Conservation (phyloP, 768 basidiomycete genomes). For the Kwoniella dejecticola region DNA sequence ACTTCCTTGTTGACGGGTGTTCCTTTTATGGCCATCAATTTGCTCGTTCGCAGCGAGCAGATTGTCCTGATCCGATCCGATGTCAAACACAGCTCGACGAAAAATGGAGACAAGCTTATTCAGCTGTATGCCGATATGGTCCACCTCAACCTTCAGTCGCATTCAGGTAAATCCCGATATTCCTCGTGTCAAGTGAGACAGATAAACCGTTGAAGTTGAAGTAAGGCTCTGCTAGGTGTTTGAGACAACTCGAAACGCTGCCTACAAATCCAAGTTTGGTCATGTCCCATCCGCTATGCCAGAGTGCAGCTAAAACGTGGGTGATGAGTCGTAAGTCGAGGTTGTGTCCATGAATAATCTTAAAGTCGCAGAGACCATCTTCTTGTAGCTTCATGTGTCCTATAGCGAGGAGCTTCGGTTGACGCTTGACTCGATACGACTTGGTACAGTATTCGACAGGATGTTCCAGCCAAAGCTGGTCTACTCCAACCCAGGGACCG, state of each 20-base stretch:
- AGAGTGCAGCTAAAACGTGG: conserved; percentile 85
- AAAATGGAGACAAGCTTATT: conserved; percentile 88
- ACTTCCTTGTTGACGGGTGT: too few species aligned
- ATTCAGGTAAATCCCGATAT: conserved; percentile 43
- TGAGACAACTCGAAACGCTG: conserved; percentile 73
- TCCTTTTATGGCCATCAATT: too few species aligned
- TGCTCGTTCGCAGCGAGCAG: conserved; percentile 75
- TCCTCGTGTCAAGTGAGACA: neutral
- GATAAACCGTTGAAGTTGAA: neutral
- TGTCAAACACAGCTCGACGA: conserved; percentile 88
- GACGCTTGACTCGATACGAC: too few species aligned
- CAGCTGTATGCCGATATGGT: conserved; percentile 82
- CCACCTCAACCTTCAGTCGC: conserved; percentile 46
- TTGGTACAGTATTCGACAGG: conserved; percentile 49
- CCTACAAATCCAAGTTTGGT: conserved; percentile 85
- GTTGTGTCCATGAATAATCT: neutral
- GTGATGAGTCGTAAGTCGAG: conserved; percentile 71
- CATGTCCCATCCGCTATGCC: conserved; percentile 82
- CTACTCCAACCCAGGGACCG: conserved; percentile 36
- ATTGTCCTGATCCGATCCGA: conserved; percentile 75
- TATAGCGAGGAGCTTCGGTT: too few species aligned
- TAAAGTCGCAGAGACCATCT: too few species aligned
- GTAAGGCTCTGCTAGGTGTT: too few species aligned
- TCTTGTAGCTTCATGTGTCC: too few species aligned
- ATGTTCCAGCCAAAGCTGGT: conserved; percentile 48